Percentiles rank a stretch among this genome's conserved stretches.
phyloP scores from a whole-genome alignment of 176 grass and related monocot genomes.

The Neostapfia colusana region DNA sequence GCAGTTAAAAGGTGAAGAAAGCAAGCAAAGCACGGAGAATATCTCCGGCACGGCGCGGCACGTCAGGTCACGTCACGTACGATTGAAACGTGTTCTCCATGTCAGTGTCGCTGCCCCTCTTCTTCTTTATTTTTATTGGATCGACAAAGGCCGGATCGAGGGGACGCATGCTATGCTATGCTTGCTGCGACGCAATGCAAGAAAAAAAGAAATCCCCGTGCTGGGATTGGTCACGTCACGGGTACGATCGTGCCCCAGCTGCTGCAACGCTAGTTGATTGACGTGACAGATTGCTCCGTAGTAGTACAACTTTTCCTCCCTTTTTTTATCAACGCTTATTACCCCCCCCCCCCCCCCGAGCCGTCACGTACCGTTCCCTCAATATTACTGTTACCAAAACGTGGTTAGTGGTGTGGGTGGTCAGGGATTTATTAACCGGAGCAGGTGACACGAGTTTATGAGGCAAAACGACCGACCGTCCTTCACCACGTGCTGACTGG shows the following conservation, averaged over 20 bases:
- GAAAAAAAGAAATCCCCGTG: not conserved
- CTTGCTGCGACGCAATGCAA: not conserved
- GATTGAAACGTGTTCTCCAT: constrained; percentile 25
- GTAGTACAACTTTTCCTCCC: not conserved
- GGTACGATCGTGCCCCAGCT: constrained; percentile 28
- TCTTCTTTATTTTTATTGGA: not conserved
- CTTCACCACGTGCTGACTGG: not conserved
- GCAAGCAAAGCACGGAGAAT: constrained; percentile 31
- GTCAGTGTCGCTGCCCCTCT: not conserved
- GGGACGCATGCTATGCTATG: constrained; percentile 1
- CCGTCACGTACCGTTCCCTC: not conserved
- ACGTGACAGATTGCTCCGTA: constrained; percentile 44
- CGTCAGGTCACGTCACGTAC: constrained; percentile 47
- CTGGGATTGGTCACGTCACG: constrained; percentile 45
- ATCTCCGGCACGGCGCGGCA: constrained; percentile 27
- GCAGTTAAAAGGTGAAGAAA: constrained; percentile 40
- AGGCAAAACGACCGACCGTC: no score
- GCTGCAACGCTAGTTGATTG: not conserved
- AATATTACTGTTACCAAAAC: no score
- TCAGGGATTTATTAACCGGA: not conserved
- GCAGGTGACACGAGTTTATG: constrained; percentile 1
- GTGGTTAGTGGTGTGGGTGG: no score
- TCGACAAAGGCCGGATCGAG: not conserved
- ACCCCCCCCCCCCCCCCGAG: no score
- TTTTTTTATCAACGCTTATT: not conserved